Percentiles rank a stretch among this genome's conserved stretches.
Conservation (phyloP, 2,329 filamentous ascomycete species). For the Amauroascus verrucosus region DNA sequence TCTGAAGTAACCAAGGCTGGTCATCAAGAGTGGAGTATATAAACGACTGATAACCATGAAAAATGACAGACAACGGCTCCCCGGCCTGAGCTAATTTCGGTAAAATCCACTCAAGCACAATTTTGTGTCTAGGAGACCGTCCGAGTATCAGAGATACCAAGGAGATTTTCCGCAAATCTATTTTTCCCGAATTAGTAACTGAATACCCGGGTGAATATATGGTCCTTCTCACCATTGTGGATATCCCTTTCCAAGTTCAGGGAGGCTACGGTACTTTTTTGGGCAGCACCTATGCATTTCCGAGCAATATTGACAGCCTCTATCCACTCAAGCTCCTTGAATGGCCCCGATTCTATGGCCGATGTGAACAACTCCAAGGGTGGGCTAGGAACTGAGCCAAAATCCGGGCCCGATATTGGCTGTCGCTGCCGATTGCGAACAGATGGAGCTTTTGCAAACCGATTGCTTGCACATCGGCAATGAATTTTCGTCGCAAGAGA, state of each 20-base stretch:
- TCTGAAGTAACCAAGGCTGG: background rate
- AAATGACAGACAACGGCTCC: background rate
- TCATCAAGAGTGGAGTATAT: background rate
- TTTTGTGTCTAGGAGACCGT: constrained; percentile 12
- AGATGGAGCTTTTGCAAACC: background rate
- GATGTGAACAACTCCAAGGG: constrained; percentile 2
- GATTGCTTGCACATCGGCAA: constrained; percentile 1
- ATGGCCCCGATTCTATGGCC: background rate
- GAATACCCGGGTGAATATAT: background rate
- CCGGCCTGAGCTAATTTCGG: constrained; percentile 4
- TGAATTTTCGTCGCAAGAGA: background rate
- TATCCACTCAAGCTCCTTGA: background rate
- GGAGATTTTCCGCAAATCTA: background rate
- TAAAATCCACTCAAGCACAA: background rate
- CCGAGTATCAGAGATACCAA: background rate
- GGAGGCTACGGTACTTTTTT: background rate
- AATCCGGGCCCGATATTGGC: background rate
- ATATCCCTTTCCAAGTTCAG: background rate
- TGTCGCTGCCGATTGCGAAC: background rate
- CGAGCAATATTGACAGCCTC: constrained; percentile 9
- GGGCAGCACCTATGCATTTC: constrained; percentile 4
- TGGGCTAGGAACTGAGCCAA: background rate
- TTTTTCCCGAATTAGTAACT: background rate
- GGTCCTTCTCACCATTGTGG: background rate
- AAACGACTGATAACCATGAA: background rate